phyloP scores from a whole-genome alignment of 441 rosid genomes.

The Populus tomentosa region DNA sequence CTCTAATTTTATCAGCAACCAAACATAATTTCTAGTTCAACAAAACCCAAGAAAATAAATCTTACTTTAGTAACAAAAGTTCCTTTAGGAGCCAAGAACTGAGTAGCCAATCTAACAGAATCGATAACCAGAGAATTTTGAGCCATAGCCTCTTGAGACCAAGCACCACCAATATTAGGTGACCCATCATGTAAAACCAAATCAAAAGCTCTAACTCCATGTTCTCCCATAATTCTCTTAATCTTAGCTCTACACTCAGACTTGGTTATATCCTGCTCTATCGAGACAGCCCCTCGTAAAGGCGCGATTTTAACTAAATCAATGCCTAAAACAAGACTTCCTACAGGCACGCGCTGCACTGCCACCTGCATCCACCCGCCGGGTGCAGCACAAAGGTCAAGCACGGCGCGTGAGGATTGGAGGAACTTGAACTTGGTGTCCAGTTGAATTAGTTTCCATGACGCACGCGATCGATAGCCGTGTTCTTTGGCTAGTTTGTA shows the following conservation, averaged over 20 bases:
- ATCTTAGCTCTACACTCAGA: slow-evolving; percentile 61
- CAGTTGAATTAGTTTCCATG: slow-evolving; percentile 84
- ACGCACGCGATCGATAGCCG: slow-evolving; percentile 89
- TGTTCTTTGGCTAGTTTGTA: slow-evolving; percentile 80
- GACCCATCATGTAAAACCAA: slow-evolving; percentile 86
- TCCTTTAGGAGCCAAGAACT: slow-evolving; percentile 73
- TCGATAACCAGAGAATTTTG: slow-evolving; percentile 94
- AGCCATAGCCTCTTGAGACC: slow-evolving; percentile 75
- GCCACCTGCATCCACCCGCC: slow-evolving; percentile 99
- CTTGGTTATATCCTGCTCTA: slow-evolving; percentile 78
- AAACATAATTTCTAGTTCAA: neutral
- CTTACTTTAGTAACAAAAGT: slow-evolving; percentile 73
- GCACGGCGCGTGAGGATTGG: slow-evolving; percentile 61
- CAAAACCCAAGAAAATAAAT: neutral
- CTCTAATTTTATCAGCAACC: neutral
- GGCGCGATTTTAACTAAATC: slow-evolving; percentile 77
- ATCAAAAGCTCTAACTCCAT: slow-evolving; percentile 59
- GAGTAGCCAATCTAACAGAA: slow-evolving; percentile 71
- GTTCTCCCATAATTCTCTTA: slow-evolving; percentile 60
- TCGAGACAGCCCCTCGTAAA: slow-evolving; percentile 54
- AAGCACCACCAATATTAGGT: slow-evolving; percentile 90
- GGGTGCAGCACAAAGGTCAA: slow-evolving; percentile 94
- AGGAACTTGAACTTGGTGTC: slow-evolving; percentile 69
- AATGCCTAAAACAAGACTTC: slow-evolving; percentile 81
- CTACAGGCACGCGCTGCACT: slow-evolving; percentile 77